Evolutionary conservation across 257 asterid genomes (phyloP).

Genomic region (Cordia subcordata): DNA sequence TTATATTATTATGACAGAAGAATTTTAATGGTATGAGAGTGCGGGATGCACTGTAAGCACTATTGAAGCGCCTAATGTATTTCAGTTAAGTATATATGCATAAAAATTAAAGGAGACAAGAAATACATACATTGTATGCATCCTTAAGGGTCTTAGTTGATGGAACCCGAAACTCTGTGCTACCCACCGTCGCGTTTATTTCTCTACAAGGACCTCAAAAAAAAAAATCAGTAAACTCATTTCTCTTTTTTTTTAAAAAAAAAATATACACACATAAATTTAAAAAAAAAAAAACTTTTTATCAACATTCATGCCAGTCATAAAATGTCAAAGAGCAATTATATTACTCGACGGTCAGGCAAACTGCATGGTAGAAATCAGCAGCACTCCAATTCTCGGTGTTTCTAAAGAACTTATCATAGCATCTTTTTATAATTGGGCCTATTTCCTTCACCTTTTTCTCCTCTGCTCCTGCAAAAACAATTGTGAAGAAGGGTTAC

Average conservation of each 20-base stretch:
- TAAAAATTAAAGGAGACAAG: neutral
- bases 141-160: constrained; percentile 26
- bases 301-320: no score
- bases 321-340: neutral
- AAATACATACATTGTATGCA: constrained; percentile 35
- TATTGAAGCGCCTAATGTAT: no score
- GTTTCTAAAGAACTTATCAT: constrained; percentile 36
- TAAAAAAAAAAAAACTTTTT: no score
- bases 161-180: constrained; percentile 66
- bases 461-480: constrained; percentile 48
- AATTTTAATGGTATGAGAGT: no score
- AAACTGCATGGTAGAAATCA: constrained; percentile 63
- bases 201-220: constrained; percentile 34
- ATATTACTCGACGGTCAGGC: constrained; percentile 63
- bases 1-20: no score
- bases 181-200: constrained; percentile 49
- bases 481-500: neutral
- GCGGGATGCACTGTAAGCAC: no score
- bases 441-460: constrained; percentile 37
- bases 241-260: neutral
- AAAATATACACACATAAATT: no score
- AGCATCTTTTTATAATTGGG: constrained; percentile 36
- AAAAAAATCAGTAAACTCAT: neutral
- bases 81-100: neutral
- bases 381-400: constrained; percentile 32